Percentiles rank a stretch among this genome's conserved stretches.
Evolutionary conservation across 257 asterid species (phyloP).

Genomic region (Cinchona pubescens): DNA sequence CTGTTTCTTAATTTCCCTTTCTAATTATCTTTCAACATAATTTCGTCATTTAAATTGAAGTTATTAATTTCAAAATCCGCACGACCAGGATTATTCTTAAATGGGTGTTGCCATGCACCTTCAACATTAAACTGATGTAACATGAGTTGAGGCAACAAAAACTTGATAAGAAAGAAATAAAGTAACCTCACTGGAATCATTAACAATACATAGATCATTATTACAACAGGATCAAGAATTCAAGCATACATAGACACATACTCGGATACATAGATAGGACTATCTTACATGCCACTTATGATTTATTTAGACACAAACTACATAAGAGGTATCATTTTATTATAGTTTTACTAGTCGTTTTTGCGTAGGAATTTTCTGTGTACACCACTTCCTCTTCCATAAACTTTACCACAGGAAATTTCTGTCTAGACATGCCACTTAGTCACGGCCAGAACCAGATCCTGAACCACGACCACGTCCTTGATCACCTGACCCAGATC

Average conservation of each 20-base stretch:
- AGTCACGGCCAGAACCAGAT: not conserved
- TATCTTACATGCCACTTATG: not conserved
- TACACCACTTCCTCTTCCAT: not conserved
- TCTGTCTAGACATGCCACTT: too few relatives aligned
- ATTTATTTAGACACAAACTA: slow-evolving; percentile 13
- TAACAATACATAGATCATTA: not conserved
- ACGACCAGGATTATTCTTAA: not conserved
- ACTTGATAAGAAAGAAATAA: not conserved
- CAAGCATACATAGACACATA: not conserved
- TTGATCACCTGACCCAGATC: slow-evolving; percentile 14
- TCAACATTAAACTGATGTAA: not conserved
- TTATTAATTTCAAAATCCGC: not conserved
- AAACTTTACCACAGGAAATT: too few relatives aligned
- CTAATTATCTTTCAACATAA: not conserved
- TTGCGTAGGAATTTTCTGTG: not conserved
- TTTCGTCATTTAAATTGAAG: too few relatives aligned
- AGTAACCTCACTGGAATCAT: not conserved
- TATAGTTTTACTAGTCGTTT: too few relatives aligned
- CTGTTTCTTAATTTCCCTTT: not conserved
- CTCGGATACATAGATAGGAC: not conserved
- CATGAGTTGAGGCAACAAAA: not conserved
- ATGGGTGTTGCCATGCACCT: not conserved
- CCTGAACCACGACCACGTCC: not conserved
- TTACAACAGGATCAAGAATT: not conserved
- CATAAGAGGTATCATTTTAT: not conserved